Evolutionary conservation across 768 basidiomycete species (phyloP).

Genomic region (Kwoniella europaea): DNA sequence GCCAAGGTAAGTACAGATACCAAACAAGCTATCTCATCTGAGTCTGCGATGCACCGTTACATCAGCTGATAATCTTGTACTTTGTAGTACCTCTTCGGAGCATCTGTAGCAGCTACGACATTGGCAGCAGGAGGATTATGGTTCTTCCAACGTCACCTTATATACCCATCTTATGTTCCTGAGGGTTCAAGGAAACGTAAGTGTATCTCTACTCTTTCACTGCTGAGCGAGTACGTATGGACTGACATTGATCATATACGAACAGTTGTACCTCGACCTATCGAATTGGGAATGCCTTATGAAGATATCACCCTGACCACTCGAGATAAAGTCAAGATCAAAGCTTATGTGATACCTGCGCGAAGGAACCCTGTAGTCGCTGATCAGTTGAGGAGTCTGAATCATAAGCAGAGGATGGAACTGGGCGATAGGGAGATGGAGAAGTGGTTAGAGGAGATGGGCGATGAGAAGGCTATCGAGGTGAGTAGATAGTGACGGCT

Average conservation of each 20-base stretch:
- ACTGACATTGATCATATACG: not conserved
- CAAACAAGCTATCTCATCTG: not conserved
- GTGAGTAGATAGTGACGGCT: constrained; percentile 61
- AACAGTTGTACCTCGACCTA: constrained; percentile 67
- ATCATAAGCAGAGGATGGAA: constrained; percentile 48
- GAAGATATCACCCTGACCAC: constrained; percentile 75
- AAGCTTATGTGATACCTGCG: constrained; percentile 77
- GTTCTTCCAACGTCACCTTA: constrained; percentile 84
- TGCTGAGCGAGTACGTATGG: not conserved
- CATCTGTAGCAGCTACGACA: constrained; percentile 25
- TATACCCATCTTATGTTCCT: constrained; percentile 84
- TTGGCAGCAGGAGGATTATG: constrained; percentile 66
- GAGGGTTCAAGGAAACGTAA: constrained; percentile 78
- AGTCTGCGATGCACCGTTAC: no score
- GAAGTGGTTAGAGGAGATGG: constrained; percentile 56
- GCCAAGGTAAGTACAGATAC: constrained; percentile 21
- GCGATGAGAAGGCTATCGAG: constrained; percentile 64
- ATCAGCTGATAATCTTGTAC: not conserved
- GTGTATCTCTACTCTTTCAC: constrained; percentile 17
- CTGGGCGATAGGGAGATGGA: constrained; percentile 48
- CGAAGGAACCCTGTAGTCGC: constrained; percentile 62
- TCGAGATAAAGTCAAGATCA: constrained; percentile 72
- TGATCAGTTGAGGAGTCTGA: constrained; percentile 31
- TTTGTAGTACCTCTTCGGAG: constrained; percentile 40
- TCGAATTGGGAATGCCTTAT: constrained; percentile 73